Base-by-base conservation (phyloP, 352 stramenopile genomes). In the Phytophthora europaea region DNA sequence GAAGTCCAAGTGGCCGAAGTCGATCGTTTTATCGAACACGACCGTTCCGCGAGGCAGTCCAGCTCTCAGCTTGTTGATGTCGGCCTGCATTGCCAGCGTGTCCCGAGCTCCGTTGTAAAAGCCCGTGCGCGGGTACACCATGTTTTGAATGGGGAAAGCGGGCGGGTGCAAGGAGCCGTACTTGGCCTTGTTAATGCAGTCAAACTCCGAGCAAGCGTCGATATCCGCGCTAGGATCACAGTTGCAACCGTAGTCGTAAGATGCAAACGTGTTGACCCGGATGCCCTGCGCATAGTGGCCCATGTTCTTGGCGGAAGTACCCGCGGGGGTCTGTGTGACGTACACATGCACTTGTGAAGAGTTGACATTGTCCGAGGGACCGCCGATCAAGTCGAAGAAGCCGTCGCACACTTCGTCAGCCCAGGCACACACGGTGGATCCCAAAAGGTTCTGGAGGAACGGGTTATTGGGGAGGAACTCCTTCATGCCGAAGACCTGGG, bases 1-100 rank as follows among this genome's bases (percentile, higher is more conserved):
- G 60, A 82, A 88, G 67, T 88, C 81, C 16, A 88, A 70, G 51
- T 88, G 81, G 31, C 83, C 83, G 61, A 81, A 83, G 23, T 65
- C 15, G 23, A 84, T 51, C 4, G 67, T 61, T 15, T 82, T 78
- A 16, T 85, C 78, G 31, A 57, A 69, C 3, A 88, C 53, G n/a
- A 85, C 73, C 7, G 78, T 85, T 12, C 75, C 68, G 0, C 45
- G 18, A 13, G 81, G 81, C 26, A 88, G 61, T 15, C 61, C 56
- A 12, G 64, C 61, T 40, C 76, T 72, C 15, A 88, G 61, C 52
- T 83, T 82, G 57, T 76, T 70, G 45, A 84, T 67, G 61, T 85
- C 81, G 2, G 54, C 59, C 16, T 61, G 34, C 4, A 71, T 78
- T 12, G 81, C 81, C 20, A 88, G 55, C 34, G 67, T 83, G 55